Base-by-base conservation (phyloP, 2,329 filamentous ascomycete genomes). In the Orbilia brochopaga region DNA sequence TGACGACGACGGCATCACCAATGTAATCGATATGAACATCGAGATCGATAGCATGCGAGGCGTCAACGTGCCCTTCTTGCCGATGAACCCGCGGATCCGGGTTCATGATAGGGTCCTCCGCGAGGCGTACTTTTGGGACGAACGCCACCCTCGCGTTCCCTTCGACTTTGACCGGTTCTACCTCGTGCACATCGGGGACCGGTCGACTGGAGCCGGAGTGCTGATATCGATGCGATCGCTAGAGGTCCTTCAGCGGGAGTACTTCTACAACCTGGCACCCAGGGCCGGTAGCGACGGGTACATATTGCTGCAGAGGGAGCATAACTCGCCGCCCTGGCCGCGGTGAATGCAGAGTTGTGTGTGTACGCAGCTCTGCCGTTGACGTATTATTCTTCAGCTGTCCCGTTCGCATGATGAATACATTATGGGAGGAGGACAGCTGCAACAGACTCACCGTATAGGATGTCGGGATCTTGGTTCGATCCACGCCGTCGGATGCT, bases 91-190 rank as follows among this genome's bases (percentile, higher is more conserved):
- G 1, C 35, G 59, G n/a, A 70, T 70, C 37, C 58, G 46, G 13
- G 50, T 70, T 6, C 17, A 52, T n/a, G 66, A 70, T 55, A 27
- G 13, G 1, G 2, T 10, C 15, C 30, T 56, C 4, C 23, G 48
- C 10, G 66, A 70, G 37, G 27, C 35, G 13, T 70, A 70, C 24
- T 70, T 60, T 37, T 70, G 66, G 66, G 53, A 70, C 17, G 66
- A 70, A 27, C 40, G 59, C 11, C 66, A 70, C 24, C 19, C 42
- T 13, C 37, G 54, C 5, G 59, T 23, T 6, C 35, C 30, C 0
- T 70, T 70, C 19, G 66, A 70, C 50, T 70, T 70, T 50, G 23
- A 56, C 2, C 53, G 48, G 7, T 53, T 54, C 37, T 70, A 51
- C 27, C 42, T 70, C 17, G 30, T 64, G 17, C 42, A 64, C 52